These are phyloP conservation scores for Mycena alexandri DNA, from an alignment of 768 basidiomycete genomes.

Conservation along the genomic window DNA sequence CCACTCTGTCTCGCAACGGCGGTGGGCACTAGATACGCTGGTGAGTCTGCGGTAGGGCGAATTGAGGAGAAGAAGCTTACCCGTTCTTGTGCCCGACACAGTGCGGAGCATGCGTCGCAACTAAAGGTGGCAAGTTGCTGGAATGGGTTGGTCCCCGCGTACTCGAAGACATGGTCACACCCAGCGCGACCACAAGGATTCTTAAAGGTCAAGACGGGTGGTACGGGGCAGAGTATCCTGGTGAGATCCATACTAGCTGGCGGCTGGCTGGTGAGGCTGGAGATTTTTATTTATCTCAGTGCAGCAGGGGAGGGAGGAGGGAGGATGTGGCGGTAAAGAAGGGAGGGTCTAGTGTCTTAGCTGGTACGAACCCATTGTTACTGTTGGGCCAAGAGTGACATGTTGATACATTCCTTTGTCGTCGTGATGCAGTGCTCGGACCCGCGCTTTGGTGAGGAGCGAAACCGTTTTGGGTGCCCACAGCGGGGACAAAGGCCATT, in stretches of 20 bases:
- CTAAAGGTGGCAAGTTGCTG: not conserved
- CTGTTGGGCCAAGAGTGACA: constrained; percentile 13
- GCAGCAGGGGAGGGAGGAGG: not conserved
- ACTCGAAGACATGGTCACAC: constrained; percentile 17
- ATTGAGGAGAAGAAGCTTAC: not conserved
- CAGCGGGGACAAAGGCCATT: not conserved
- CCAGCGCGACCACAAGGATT: constrained; percentile 8
- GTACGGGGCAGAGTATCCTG: too few relatives aligned
- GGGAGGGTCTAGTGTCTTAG: too few relatives aligned
- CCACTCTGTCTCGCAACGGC: not conserved
- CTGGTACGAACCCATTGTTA: not conserved
- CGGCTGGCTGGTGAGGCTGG: too few relatives aligned
- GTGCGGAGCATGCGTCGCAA: not conserved
- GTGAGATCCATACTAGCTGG: too few relatives aligned
- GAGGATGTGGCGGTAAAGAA: not conserved
- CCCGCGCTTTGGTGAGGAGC: not conserved
- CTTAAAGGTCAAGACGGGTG: not conserved
- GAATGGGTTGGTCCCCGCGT: not conserved
- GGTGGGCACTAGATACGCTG: constrained; percentile 7
- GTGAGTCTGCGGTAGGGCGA: too few relatives aligned
- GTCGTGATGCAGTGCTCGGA: constrained; percentile 2
- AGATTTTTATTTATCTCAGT: too few relatives aligned
- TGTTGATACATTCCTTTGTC: not conserved
- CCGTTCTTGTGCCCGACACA: not conserved
- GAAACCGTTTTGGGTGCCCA: too few relatives aligned